Base-by-base conservation (phyloP, 163 green algal species). In the Prototheca wickerhamii region DNA sequence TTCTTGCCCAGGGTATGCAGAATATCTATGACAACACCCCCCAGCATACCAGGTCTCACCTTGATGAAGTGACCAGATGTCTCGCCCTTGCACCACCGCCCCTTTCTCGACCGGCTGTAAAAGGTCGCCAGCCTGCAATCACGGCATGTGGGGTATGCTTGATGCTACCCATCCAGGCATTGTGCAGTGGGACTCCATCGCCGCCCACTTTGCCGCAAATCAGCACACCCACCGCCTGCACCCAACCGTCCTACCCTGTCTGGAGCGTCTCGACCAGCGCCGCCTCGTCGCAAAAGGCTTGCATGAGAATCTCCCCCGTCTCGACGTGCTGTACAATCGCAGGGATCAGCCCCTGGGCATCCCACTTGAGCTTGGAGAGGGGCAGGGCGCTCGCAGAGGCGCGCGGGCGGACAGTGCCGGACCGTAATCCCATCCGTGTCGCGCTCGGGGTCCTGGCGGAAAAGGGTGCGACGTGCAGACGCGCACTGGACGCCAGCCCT, bases 41-140 rank as follows among this genome's bases (percentile, higher is more conserved):
- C 37, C 37, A 21, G 10, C 15, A 44, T 15, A 21, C 15, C 1
- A 44, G 60, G 29, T 23, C 58, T 33, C 34, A 91, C 88, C n/a
- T 92, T 74, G 74, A 99, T 96, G 74, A 89, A 98, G 75, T 98
- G 85, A 2, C 86, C 87, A 2, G 83, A 95, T 2, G 89, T 98
- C 76, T 99, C 93, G 4, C 93, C 93, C 70, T 99, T 99, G 77
- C 91, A 98, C 93, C 93, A 98, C 34, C 93, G 82, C 15, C 68
- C 86, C 52, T 89, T 82, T 18, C 92, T 73, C 4, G 85, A 95
- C 31, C 93, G 81, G 79, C 77, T 92, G 76, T 91, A 99, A 63
- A 98, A 99, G 17, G 93, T 98, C 18, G 89, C 93, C 20, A 95
- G 72, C 60, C 84, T 91, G 82, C 46, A 54, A 28, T 12, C 23